Evolutionary conservation across 345 rosid genomes (phyloP), one percentile per base, ranked within the genome.

Genomic region (Eucalyptus guilfoylei): DNA sequence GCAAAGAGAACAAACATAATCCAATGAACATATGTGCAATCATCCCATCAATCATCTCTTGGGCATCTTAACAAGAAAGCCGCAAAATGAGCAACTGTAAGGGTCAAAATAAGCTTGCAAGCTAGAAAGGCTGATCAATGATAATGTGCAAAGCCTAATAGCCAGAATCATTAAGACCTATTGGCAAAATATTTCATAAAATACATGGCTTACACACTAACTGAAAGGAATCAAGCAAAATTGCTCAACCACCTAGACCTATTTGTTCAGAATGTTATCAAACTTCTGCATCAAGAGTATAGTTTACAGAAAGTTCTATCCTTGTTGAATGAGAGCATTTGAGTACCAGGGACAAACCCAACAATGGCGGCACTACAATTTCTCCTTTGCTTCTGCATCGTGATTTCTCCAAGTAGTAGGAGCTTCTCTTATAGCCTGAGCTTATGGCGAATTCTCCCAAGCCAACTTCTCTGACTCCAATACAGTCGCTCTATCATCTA

Each of bases 351-450:
- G 44, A 30, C 60, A 32, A 87, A 64, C 76, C 89, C 87, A 40
- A 54, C 86, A 21, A 80, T 6, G n/a, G 76, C 17, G 0, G 62
- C 62, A 55, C 58, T 52, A 2, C 26, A 52, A 52, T 4, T 52
- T 52, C 26, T 52, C 58, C 58, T 76, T 88, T 9, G 93, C 62
- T 90, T 93, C 91, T 21, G 91, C 54, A 67, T 95, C 96, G 49
- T 52, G 94, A 90, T 95, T 94, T 89, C 96, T 96, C 97, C 97
- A 96, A 32, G 99, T 96, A 94, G 95, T 93, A 80, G 96, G 95
- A 89, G 96, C 97, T 47, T 96, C 97, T 92, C 94, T 93, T 44
- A 93, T 83, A 47, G 96, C 99, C 91, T 93, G 94, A 89, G 95
- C 99, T 92, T 96, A 95, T 49, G 93, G 94, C 6, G 95, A 94